Percentiles rank a stretch among this genome's conserved stretches.
These are phyloP conservation scores for Jackrogersella multiformis DNA, from an alignment of 495 filamentous ascomycete genomes.

Conservation along the genomic window DNA sequence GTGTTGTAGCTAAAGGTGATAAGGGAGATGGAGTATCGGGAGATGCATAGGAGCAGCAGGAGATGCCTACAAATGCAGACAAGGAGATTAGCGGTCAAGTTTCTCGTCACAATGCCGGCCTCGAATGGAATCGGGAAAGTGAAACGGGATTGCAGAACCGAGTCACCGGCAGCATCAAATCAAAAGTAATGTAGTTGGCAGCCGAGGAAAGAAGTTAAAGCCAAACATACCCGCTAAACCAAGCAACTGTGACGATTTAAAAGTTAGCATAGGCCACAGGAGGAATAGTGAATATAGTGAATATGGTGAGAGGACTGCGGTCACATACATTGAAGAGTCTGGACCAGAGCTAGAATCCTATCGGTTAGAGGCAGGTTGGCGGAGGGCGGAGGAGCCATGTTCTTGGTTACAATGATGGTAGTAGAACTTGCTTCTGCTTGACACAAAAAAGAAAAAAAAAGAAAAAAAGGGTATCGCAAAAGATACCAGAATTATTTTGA, in stretches of 20 bases:
- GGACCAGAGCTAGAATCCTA: constrained; percentile 76
- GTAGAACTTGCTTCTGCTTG: not conserved
- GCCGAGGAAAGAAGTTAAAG: constrained; percentile 3
- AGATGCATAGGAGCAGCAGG: constrained; percentile 79
- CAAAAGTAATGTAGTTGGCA: constrained; percentile 10
- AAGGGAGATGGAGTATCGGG: constrained; percentile 83
- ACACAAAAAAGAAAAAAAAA: constrained; percentile 9
- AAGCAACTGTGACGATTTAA: constrained; percentile 59
- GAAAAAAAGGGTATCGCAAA: constrained; percentile 19
- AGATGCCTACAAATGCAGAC: constrained; percentile 69
- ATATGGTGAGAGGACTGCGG: constrained; percentile 6
- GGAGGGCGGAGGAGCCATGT: constrained; percentile 84
- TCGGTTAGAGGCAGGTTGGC: constrained; percentile 74
- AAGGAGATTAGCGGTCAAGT: constrained; percentile 20
- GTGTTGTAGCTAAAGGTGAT: constrained; percentile 83
- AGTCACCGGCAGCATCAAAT: constrained; percentile 11
- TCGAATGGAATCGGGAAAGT: constrained; percentile 7
- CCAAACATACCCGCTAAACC: constrained; percentile 87
- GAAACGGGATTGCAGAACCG: not conserved
- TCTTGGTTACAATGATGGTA: constrained; percentile 27
- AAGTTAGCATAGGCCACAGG: constrained; percentile 45
- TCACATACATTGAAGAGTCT: constrained; percentile 86
- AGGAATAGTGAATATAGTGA: constrained; percentile 5
- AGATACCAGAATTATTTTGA: constrained; percentile 16
- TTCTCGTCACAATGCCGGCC: not conserved